Conservation (phyloP, 305 asterid genomes). For the Ilex paraguariensis region DNA sequence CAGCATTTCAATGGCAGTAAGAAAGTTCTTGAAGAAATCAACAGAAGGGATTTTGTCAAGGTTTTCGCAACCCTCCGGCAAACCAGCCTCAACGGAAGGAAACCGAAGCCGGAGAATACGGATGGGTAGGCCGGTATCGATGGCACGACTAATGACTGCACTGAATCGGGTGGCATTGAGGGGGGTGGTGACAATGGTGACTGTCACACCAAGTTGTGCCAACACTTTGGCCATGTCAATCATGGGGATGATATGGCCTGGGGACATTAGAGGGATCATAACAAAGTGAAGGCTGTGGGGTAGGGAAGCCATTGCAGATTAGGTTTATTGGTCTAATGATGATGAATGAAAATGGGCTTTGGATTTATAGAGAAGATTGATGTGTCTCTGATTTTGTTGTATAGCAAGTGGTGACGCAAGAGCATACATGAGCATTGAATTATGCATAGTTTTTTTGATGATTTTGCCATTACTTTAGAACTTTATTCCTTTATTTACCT, state of each 20-base stretch:
- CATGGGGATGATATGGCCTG: constrained; percentile 41
- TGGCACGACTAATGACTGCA: constrained; percentile 15
- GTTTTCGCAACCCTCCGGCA: constrained; percentile 43
- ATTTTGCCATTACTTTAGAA: too few species aligned
- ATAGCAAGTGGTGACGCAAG: too few species aligned
- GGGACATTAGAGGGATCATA: constrained; percentile 35
- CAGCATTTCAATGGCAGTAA: constrained; percentile 28
- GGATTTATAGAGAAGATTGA: background rate
- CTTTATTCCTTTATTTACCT: too few species aligned
- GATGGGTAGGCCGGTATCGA: constrained; percentile 23
- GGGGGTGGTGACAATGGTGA: constrained; percentile 32
- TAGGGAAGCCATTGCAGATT: too few species aligned
- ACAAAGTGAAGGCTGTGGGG: constrained; percentile 23
- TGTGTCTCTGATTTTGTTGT: too few species aligned
- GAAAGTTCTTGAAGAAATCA: constrained; percentile 20
- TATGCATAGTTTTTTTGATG: too few species aligned
- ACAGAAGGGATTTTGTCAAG: constrained; percentile 30
- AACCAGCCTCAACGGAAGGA: constrained; percentile 28
- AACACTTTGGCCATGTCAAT: constrained; percentile 3
- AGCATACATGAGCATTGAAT: background rate
- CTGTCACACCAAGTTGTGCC: constrained; percentile 23
- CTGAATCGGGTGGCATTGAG: constrained; percentile 23
- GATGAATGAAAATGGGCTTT: too few species aligned
- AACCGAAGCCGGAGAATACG: constrained; percentile 20
- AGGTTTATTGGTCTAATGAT: too few species aligned